Base-by-base conservation (phyloP, 805 yeast genomes). In the Wickerhamiella nectarea region DNA sequence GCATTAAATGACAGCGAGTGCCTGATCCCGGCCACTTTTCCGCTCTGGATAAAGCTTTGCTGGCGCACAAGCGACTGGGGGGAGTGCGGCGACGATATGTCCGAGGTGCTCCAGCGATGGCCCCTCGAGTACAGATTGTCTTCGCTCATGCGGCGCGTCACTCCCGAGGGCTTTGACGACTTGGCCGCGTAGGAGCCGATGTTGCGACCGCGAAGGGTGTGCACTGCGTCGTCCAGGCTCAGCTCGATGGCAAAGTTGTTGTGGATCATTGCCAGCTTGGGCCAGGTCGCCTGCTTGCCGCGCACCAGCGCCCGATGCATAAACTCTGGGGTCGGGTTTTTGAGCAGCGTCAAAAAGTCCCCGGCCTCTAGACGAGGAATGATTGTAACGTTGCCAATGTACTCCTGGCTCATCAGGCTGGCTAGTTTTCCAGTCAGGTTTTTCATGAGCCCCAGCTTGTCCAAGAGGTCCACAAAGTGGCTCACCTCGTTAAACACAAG, bases 211-310 rank as follows among this genome's bases (percentile, higher is more conserved):
- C 85, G 69, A 44, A 86, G 59, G 7, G 61, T 56, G n/a, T 78
- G 68, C 9, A 91, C 85, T 7, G 91, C 80, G 46, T 71, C 72
- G 59, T 89, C 97, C 34, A 89, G 65, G 0, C 86, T 80, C 59
- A 89, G 79, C 56, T 89, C 98, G 25, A 86, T 75, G 0, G 91
- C 78, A 61, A 95, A 86, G 56, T 85, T 95, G 58, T 91, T 89
- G 51, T 78, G 72, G 38, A 89, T 84, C 36, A 87, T 70, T 1
- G 94, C 75, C 4, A 91, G 61, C 55, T 84, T 83, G 0, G 95
- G 94, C 96, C 97, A 89, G 0, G 95, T 79, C 0, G 95, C 89
- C 46, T 83, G 66, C 1, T 94, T 91, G 1, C 97, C 98, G 49
- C 93, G 70, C 33, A 76, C 68, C 2, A 80, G 72, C 46, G 82